Conservation (phyloP, 1,284 basidiomycete genomes). For the Tylopilus sp. region DNA sequence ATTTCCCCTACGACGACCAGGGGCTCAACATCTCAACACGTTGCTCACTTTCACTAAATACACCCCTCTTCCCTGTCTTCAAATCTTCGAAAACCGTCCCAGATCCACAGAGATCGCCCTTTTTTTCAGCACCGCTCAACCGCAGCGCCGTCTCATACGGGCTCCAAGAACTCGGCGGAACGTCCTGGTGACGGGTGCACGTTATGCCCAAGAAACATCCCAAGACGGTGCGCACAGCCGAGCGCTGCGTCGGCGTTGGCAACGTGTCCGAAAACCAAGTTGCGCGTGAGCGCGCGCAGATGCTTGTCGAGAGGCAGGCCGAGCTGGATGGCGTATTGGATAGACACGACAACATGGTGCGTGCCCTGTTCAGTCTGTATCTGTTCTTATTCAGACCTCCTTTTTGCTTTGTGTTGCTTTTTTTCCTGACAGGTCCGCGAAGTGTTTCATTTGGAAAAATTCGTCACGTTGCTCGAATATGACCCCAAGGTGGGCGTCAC, state of each 20-base stretch:
- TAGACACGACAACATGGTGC: slow-evolving; percentile 79
- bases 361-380: slow-evolving; percentile 40
- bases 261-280: slow-evolving; percentile 39
- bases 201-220: slow-evolving; percentile 32
- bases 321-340: slow-evolving; percentile 71
- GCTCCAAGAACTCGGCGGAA: not conserved
- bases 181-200: slow-evolving; percentile 13
- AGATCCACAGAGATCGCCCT: slow-evolving; percentile 67
- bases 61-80: slow-evolving; percentile 49
- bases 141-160: slow-evolving; percentile 6
- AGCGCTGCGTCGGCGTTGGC: slow-evolving; percentile 11
- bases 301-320: slow-evolving; percentile 68
- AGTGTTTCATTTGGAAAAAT: slow-evolving; percentile 87
- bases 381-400: slow-evolving; percentile 4
- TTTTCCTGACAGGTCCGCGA: slow-evolving; percentile 72
- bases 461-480: slow-evolving; percentile 77
- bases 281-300: slow-evolving; percentile 51
- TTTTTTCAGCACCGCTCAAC: slow-evolving; percentile 15
- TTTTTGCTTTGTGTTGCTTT: not conserved
- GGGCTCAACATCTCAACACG: slow-evolving; percentile 5
- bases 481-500: slow-evolving; percentile 71
- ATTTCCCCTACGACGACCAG: slow-evolving; percentile 37
- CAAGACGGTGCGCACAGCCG: slow-evolving; percentile 5
- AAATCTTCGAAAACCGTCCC: slow-evolving; percentile 65
- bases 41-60: slow-evolving; percentile 6